A percentile compares a stretch with the other conserved stretches of the same genome.
Evolutionary conservation across 441 rosid species (phyloP).

Genomic region (Croton laevigatus): DNA sequence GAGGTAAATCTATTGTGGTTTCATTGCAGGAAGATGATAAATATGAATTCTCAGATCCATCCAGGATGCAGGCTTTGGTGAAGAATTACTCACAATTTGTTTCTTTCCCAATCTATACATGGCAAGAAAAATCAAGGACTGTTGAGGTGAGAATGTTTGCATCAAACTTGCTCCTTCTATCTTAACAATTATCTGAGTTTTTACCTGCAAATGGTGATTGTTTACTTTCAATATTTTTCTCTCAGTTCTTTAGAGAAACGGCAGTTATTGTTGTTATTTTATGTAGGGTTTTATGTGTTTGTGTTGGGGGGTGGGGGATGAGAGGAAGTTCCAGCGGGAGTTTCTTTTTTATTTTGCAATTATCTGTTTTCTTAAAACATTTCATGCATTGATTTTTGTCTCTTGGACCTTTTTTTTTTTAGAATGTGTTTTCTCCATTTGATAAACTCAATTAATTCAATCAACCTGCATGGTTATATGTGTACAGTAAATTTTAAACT

Average conservation of each 20-base stretch:
- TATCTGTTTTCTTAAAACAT: not conserved
- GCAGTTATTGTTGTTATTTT: not conserved
- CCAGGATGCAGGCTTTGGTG: conserved; percentile 76
- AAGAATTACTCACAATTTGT: conserved; percentile 97
- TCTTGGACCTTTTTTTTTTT: not conserved
- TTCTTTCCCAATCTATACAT: conserved; percentile 93
- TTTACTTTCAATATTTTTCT: not conserved
- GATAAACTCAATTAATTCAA: not conserved
- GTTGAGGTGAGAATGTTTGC: conserved; percentile 58
- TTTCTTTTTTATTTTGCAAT: not conserved
- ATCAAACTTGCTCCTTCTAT: not conserved
- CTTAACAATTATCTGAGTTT: not conserved
- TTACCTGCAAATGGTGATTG: not conserved
- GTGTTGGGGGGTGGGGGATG: not conserved
- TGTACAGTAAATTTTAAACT: not conserved
- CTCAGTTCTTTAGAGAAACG: not conserved
- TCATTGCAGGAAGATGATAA: conserved; percentile 80
- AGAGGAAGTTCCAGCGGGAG: not conserved
- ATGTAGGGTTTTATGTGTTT: not conserved
- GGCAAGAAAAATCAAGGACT: conserved; percentile 92
- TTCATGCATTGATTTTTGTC: not conserved
- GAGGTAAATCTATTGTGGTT: not conserved
- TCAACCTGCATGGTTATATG: not conserved
- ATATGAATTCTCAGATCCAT: conserved; percentile 76
- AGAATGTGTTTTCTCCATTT: not conserved